Conservation (phyloP, 257 asterid genomes). For the Osmanthus fragrans region DNA sequence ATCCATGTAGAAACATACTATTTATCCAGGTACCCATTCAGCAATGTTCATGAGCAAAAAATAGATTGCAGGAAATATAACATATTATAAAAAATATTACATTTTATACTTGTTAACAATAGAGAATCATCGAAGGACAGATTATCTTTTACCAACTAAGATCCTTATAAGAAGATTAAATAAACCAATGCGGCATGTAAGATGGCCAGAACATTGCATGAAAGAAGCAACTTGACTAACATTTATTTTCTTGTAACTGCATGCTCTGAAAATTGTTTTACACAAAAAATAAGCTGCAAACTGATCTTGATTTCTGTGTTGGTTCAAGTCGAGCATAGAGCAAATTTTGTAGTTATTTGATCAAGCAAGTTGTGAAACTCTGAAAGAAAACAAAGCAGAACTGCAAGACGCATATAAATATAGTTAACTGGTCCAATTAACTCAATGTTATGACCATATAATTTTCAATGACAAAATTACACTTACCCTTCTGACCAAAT, state of each 20-base stretch:
- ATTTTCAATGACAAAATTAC: not conserved
- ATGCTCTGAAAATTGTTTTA: not conserved
- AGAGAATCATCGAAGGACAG: not conserved
- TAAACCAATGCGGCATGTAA: not conserved
- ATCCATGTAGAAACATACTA: not conserved
- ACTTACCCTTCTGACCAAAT: slow-evolving; percentile 83
- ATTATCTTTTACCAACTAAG: not conserved
- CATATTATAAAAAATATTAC: not conserved
- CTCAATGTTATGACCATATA: not conserved
- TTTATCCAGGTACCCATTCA: not conserved
- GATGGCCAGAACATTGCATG: not conserved
- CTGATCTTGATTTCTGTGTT: not conserved
- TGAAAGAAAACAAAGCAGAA: not conserved
- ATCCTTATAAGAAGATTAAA: no score
- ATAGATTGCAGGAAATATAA: not conserved
- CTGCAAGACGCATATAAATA: not conserved
- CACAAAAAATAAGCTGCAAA: not conserved
- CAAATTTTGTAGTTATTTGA: not conserved
- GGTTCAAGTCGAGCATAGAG: not conserved
- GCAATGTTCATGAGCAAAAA: not conserved
- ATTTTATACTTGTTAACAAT: not conserved
- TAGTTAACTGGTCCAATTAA: not conserved
- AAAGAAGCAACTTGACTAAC: not conserved
- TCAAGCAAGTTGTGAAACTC: not conserved
- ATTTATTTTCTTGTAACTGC: not conserved